Evolutionary conservation across 2,329 filamentous ascomycete genomes (phyloP).

Genomic region (Trichoderma endophyticum): DNA sequence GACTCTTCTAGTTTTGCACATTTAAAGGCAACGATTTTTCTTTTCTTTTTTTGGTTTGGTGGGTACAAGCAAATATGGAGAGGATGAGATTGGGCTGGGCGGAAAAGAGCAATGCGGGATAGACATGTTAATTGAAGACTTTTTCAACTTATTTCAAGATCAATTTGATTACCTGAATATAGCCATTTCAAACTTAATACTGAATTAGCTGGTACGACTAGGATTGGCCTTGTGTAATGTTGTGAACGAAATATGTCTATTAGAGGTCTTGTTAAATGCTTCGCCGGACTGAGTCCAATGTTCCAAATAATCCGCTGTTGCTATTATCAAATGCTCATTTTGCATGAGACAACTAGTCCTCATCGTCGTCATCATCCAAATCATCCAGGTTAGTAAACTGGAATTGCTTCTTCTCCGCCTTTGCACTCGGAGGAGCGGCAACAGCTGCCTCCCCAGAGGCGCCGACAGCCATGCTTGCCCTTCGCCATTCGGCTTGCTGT

Average conservation of each 20-base stretch:
- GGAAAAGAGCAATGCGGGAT: slow-evolving; percentile 14
- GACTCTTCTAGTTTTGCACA: slow-evolving; percentile 1
- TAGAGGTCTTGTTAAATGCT: not conserved
- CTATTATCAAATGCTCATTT: not conserved
- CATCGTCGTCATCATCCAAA: slow-evolving; percentile 49
- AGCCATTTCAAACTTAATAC: not conserved
- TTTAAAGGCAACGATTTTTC: not conserved
- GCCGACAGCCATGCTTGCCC: slow-evolving; percentile 34
- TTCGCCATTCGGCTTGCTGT: slow-evolving; percentile 42
- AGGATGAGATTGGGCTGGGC: not conserved
- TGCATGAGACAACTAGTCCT: slow-evolving; percentile 26
- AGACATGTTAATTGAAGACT: slow-evolving; percentile 11
- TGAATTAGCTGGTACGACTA: not conserved
- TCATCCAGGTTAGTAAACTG: slow-evolving; percentile 54
- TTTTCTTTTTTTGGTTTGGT: not conserved
- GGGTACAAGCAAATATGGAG: not conserved
- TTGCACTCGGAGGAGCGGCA: slow-evolving; percentile 27
- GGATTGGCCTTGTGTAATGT: too few species aligned
- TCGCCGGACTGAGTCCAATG: too few species aligned
- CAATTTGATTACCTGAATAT: not conserved
- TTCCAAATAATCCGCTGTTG: not conserved
- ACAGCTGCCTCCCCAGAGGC: slow-evolving; percentile 25
- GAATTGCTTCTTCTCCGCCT: slow-evolving; percentile 50
- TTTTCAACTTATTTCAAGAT: not conserved
- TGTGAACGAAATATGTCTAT: not conserved